Base-by-base conservation (phyloP, 1,139 yeast species). In the Candida freyschussii region DNA sequence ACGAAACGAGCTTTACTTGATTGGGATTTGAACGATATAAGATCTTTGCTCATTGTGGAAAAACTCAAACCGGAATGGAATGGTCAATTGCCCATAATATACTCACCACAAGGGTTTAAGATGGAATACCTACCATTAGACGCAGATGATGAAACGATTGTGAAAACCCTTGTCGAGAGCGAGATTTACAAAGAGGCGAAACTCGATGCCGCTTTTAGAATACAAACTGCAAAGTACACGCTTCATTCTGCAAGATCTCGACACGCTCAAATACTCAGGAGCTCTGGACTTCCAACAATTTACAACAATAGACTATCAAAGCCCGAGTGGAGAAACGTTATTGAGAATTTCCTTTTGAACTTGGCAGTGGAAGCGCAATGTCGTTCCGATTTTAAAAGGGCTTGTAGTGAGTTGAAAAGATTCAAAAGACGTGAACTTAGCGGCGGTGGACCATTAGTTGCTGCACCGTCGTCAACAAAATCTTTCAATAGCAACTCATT, bases 341-440 rank as follows among this genome's bases (percentile, higher is more conserved):
- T 78, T 40, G 86, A 78, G 44, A 78, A 78, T 55, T 78, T 72
- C 49, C 50, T 77, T 30, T 55, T 78, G 26, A 77, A 76, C 50
- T 62, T 78, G 21, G 84, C 75, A 3, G 80, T 80, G 29, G 86
- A 78, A 49, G 78, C 79, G 10, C 84, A 78, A 50, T 77, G 83
- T 45, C 64, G 83, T 19, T 57, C 60, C 26, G 82, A 78, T 48
- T 78, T 73, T 50, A 72, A 72, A 46, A 59, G 60, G 36, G 56
- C 60, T 18, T 70, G 77, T 43, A 54, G 63, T 20, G 62, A 68
- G 43, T 57, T 57, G 42, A 65, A 66, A 45, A 66, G 60, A 43
- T 57, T 59, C 50, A 59, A 61, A 40, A 46, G 24, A 22, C 13
- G 27, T 29, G 29, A 29, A 28, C 17, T 22, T 28, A 18, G 30